Base-by-base conservation (phyloP, 1,284 basidiomycete genomes). In the Ustilago loliicola region DNA sequence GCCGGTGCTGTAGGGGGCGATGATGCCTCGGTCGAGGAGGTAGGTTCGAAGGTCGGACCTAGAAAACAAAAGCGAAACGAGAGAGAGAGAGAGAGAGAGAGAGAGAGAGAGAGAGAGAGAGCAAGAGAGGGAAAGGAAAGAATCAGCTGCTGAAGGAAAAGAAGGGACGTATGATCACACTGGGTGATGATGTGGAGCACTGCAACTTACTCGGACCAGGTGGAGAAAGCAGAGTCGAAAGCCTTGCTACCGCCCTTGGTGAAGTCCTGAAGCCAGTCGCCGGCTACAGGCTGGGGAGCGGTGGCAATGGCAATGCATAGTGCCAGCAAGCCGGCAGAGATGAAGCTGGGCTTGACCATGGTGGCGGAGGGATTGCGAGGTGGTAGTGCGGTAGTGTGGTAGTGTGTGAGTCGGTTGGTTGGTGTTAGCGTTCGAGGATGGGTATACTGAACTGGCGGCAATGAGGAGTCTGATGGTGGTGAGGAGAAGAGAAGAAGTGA, bases 21-120 rank as follows among this genome's bases (percentile, higher is more conserved):
- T 74, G 66, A 85, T 79, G 68, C 84, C 84, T 17, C 83, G 80
- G 60, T 86, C 84, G 21, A 85, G 80, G 17, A 86, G 78, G 72
- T 84, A 86, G 42, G 79, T 72, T 30, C 85, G 85, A 21, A 86
- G 76, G 56, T 79, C 75, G 25, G 78, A 81, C 27, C 74, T 77
- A 61, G 23, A 1, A 2, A 1, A 48, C 11, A 5, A 1, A 7
- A 23, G 4, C 17, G n/a, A 27, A n/a, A 30, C n/a, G 32, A 15
- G 25, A 40, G 27, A 11, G 48, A 23, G 25, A 19, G 17, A 11
- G 36, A 8, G 7, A 40, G 9, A 1, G 7, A 23, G 4, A 23
- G n/a, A 27, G 19, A 30, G 32, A 15, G 25, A 40, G 27, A 11
- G 48, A 23, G 25, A 19, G 17, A 11, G 36, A 8, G 7, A 53